Evolutionary conservation across 106 monocot genomes (phyloP).

Genomic region (Phalaenopsis equestris): DNA sequence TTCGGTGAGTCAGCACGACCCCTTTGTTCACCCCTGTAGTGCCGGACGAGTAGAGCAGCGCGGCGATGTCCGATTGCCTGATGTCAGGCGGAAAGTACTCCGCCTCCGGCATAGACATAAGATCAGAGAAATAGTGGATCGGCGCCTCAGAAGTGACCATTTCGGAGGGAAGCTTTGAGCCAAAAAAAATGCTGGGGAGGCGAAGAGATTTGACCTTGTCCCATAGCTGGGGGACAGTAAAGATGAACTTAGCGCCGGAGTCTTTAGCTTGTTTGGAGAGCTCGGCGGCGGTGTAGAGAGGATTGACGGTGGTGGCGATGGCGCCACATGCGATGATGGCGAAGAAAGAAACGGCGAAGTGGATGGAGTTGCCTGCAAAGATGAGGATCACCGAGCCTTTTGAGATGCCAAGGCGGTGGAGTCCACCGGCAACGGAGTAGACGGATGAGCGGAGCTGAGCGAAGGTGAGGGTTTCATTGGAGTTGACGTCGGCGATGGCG

Average conservation of each 20-base stretch:
- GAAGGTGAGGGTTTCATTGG: slow-evolving; percentile 31
- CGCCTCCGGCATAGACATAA: not conserved
- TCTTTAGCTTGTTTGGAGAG: slow-evolving; percentile 61
- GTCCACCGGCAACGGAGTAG: slow-evolving; percentile 22
- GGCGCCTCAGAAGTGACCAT: slow-evolving; percentile 1
- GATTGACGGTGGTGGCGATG: slow-evolving; percentile 70
- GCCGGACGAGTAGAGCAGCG: slow-evolving; percentile 80
- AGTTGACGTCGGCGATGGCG: slow-evolving; percentile 40
- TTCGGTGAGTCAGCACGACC: slow-evolving; percentile 61
- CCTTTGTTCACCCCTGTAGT: slow-evolving; percentile 82
- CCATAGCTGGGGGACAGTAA: slow-evolving; percentile 44
- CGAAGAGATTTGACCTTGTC: slow-evolving; percentile 31
- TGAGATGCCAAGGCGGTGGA: slow-evolving; percentile 20
- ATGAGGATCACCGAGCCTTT: slow-evolving; percentile 65
- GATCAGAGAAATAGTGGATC: slow-evolving; percentile 29
- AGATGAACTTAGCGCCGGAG: slow-evolving; percentile 31
- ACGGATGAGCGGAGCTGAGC: slow-evolving; percentile 24
- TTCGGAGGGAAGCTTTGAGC: not conserved
- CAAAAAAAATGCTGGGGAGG: slow-evolving; percentile 43
- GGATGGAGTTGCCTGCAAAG: slow-evolving; percentile 66
- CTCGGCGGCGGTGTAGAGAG: slow-evolving; percentile 58
- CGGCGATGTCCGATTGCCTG: slow-evolving; percentile 44
- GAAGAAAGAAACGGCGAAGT: slow-evolving; percentile 53
- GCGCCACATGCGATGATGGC: slow-evolving; percentile 51
- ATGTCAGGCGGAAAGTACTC: slow-evolving; percentile 19